Conservation (phyloP, 2,329 filamentous ascomycete genomes). For the Emmonsiellopsis sp. region DNA sequence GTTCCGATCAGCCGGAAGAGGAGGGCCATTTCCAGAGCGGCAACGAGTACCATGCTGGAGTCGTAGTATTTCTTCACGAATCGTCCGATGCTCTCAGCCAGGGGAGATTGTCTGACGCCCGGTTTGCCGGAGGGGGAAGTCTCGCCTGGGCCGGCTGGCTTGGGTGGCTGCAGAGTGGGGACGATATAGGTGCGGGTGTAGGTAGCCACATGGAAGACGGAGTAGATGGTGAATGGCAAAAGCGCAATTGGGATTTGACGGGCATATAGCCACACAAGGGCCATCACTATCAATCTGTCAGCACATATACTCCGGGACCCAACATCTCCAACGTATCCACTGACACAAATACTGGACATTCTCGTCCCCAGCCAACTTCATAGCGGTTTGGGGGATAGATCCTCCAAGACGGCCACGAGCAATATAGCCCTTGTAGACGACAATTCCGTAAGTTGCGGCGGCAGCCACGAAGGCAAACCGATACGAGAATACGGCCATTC, state of each 20-base stretch:
- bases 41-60: conserved; percentile 85
- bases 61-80: conserved; percentile 99
- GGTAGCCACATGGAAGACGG: conserved; percentile 94
- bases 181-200: conserved; percentile 92
- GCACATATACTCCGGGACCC: conserved; percentile 3
- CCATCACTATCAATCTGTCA: conserved; percentile 57
- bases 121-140: conserved; percentile 45
- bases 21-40: conserved; percentile 75
- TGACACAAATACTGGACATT: conserved; percentile 93
- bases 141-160: conserved; percentile 43
- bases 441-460: conserved; percentile 89
- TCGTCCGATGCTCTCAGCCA: conserved; percentile 73
- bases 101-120: conserved; percentile 45
- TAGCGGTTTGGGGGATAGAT: conserved; percentile 50
- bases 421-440: conserved; percentile 95
- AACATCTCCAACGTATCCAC: neutral
- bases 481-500: conserved; percentile 74
- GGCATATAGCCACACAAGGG: conserved; percentile 86
- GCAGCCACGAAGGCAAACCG: conserved; percentile 84
- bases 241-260: conserved; percentile 84
- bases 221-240: conserved; percentile 93
- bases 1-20: conserved; percentile 75
- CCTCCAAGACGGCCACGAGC: conserved; percentile 68
- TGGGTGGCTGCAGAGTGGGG: conserved; percentile 67
- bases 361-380: conserved; percentile 72